Percentiles rank a stretch among this genome's conserved stretches.
Evolutionary conservation across 192 early-diverging fungal species (phyloP).

Genomic region (Linnemannia hyalina): DNA sequence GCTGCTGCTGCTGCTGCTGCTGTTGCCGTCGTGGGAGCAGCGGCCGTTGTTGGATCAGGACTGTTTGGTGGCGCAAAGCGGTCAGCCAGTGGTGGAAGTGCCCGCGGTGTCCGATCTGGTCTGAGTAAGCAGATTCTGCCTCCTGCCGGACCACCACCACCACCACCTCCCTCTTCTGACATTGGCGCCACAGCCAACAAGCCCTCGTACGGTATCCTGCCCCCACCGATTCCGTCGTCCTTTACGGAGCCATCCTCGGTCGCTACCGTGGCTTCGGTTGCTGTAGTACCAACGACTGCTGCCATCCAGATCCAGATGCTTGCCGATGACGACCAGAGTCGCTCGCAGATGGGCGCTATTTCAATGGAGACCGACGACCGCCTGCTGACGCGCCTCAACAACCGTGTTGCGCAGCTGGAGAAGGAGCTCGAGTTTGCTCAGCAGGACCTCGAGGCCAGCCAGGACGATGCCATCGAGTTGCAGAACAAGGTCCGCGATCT

Average conservation of each 20-base stretch:
- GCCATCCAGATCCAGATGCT: slow-evolving; percentile 54
- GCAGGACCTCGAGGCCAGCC: slow-evolving; percentile 37
- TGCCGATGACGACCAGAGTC: slow-evolving; percentile 47
- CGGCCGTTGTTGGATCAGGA: slow-evolving; percentile 10
- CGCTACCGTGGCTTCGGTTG: not conserved
- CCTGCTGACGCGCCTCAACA: slow-evolving; percentile 43
- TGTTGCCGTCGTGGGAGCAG: not conserved
- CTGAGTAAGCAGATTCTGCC: slow-evolving; percentile 49
- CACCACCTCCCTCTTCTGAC: slow-evolving; percentile 10
- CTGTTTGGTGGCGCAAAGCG: slow-evolving; percentile 36
- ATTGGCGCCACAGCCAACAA: slow-evolving; percentile 17
- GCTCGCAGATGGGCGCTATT: slow-evolving; percentile 46
- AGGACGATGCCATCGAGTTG: slow-evolving; percentile 28
- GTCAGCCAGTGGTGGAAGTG: slow-evolving; percentile 38
- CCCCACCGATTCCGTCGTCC: slow-evolving; percentile 49
- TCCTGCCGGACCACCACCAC: slow-evolving; percentile 20
- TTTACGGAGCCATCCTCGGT: slow-evolving; percentile 7
- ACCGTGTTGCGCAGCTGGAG: slow-evolving; percentile 43
- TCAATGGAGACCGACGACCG: slow-evolving; percentile 41
- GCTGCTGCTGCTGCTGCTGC: not conserved
- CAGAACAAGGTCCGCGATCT: slow-evolving; percentile 43
- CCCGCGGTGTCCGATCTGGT: slow-evolving; percentile 44
- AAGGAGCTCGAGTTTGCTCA: slow-evolving; percentile 53
- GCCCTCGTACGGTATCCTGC: slow-evolving; percentile 47
- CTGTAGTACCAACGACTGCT: slow-evolving; percentile 3